A percentile compares a stretch with the other conserved stretches of the same genome.
These are phyloP conservation scores for Xerophyta viscosa DNA, from an alignment of 106 monocot species.

Conservation along the genomic window DNA sequence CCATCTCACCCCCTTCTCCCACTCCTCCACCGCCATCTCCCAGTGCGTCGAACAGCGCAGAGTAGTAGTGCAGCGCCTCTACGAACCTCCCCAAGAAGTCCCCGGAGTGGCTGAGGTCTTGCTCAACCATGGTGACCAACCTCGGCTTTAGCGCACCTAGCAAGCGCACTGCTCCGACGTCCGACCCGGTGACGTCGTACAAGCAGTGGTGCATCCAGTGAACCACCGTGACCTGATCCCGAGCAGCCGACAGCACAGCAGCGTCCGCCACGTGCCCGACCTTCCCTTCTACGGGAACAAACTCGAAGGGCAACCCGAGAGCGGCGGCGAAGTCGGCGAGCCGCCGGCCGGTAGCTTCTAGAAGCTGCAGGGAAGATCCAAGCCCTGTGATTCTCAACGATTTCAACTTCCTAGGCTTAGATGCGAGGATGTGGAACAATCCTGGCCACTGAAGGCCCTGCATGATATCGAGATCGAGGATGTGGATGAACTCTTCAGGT, in stretches of 20 bases:
- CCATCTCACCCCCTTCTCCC: constrained; percentile 10
- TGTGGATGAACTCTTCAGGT: constrained; percentile 11
- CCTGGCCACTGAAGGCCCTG: constrained; percentile 42
- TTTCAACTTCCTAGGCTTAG: constrained; percentile 8
- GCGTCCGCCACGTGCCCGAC: constrained; percentile 11
- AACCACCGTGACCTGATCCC: constrained; percentile 17
- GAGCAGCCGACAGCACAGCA: not conserved
- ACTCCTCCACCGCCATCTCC: no score
- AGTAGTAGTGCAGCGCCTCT: constrained; percentile 42
- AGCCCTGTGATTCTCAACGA: constrained; percentile 26
- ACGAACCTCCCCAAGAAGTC: constrained; percentile 29
- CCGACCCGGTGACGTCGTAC: constrained; percentile 32
- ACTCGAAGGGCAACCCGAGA: constrained; percentile 39
- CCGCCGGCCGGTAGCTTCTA: constrained; percentile 31
- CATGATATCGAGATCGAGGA: constrained; percentile 26
- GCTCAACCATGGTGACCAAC: constrained; percentile 28
- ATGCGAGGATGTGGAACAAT: constrained; percentile 34
- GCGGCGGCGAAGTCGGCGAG: constrained; percentile 54
- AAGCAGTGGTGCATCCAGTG: constrained; percentile 38
- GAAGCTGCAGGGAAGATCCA: constrained; percentile 19
- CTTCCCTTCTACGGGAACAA: constrained; percentile 15
- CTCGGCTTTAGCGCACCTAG: constrained; percentile 14
- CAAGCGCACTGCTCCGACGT: constrained; percentile 7
- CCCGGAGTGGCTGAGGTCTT: constrained; percentile 15
- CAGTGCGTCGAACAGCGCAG: constrained; percentile 53